Percentiles rank a stretch among this genome's conserved stretches.
Evolutionary conservation across 805 yeast genomes (phyloP).

Genomic region (Metschnikowia drakensbergensis): DNA sequence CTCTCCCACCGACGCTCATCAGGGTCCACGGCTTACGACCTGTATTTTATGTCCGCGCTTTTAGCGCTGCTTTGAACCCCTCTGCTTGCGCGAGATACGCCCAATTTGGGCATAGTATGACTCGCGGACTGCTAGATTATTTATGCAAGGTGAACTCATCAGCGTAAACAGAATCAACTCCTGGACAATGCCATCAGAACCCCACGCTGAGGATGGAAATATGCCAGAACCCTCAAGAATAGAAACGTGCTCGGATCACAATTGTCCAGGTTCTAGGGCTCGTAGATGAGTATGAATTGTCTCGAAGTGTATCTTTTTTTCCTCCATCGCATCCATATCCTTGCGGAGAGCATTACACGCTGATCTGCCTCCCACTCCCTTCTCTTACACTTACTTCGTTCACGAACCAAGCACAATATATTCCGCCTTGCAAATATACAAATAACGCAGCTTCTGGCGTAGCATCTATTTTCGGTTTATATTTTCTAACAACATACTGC

Average conservation of each 20-base stretch:
- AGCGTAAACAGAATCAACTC: background rate
- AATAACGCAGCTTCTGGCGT: background rate
- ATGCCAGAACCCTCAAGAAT: background rate
- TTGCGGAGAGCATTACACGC: background rate
- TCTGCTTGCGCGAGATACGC: background rate
- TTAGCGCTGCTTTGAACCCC: background rate
- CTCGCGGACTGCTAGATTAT: constrained; percentile 1
- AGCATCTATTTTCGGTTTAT: background rate
- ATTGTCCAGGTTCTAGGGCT: background rate
- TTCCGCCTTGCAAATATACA: background rate
- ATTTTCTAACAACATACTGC: background rate
- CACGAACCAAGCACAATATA: background rate
- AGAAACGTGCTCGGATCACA: background rate
- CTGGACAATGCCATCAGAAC: background rate
- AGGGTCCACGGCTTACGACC: too few relatives aligned
- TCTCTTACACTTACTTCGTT: background rate
- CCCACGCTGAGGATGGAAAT: background rate
- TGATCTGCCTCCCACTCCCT: background rate
- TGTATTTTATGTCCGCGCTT: too few relatives aligned
- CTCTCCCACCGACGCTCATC: too few relatives aligned
- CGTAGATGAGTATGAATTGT: background rate
- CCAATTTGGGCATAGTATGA: constrained; percentile 1
- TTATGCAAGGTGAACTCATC: constrained; percentile 3
- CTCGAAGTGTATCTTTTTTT: background rate
- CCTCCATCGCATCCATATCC: constrained; percentile 2